Percentiles rank a stretch among this genome's conserved stretches.
phyloP scores from a whole-genome alignment of 768 basidiomycete species.

The Lentinula lateritia region DNA sequence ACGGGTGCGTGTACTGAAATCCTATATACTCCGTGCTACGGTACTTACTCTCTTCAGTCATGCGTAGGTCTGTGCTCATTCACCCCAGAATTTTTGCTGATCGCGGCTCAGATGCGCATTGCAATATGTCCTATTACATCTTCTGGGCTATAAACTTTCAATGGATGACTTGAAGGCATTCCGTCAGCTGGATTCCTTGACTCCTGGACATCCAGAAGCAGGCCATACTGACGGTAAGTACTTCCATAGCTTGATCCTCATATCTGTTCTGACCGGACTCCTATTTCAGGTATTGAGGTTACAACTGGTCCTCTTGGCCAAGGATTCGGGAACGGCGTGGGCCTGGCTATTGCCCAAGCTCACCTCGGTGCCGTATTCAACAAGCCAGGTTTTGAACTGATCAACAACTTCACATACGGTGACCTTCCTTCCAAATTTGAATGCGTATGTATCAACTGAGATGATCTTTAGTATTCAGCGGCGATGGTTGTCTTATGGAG shows the following conservation, averaged over 20 bases:
- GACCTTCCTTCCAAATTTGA: constrained; percentile 5
- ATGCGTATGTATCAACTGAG: constrained; percentile 5
- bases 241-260: not conserved
- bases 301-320: constrained; percentile 97
- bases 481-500: constrained; percentile 97
- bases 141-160: constrained; percentile 87
- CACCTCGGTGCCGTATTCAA: constrained; percentile 90
- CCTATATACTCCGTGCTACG: constrained; percentile 1
- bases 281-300: constrained; percentile 64
- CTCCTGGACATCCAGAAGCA: constrained; percentile 89
- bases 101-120: constrained; percentile 67
- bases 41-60: constrained; percentile 41
- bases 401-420: constrained; percentile 91
- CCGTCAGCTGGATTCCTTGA: constrained; percentile 85
- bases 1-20: constrained; percentile 57
- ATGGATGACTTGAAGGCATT: constrained; percentile 91
- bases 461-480: constrained; percentile 63
- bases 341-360: constrained; percentile 88
- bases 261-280: not conserved
- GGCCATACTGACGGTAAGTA: constrained; percentile 44
- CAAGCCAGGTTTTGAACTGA: constrained; percentile 73
- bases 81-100: not conserved
- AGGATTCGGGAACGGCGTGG: constrained; percentile 90
- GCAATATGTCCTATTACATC: constrained; percentile 88
- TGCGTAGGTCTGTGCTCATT: constrained; percentile 46